Base-by-base conservation (phyloP, 306 rosid genomes). In the Quercus rubra region DNA sequence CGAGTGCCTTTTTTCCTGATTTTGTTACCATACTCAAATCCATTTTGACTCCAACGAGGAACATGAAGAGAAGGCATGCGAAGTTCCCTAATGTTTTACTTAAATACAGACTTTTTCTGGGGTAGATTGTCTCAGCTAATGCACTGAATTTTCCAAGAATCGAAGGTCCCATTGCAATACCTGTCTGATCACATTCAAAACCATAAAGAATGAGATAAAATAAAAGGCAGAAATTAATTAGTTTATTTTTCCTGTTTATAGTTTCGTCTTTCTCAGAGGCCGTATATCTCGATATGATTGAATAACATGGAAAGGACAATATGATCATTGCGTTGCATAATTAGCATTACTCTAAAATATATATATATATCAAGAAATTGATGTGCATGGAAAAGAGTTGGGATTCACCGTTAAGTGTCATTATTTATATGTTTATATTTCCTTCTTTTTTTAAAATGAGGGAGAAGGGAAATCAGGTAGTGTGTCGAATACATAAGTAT, bases 111-210 rank as follows among this genome's bases (percentile, higher is more conserved):
- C 86, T 64, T 58, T 21, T 83, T 33, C n/a, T 13, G 12, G 92
- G 84, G 75, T 85, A 89, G 18, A 89, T 1, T 10, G 38, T 23
- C 18, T 12, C 5, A 41, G 11, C 46, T 41, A 90, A 0, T 1
- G 9, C 1, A 7, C 17, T 62, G 41, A 66, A 11, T 15, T 66
- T 28, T 38, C 92, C 93, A 0, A 86, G 9, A 30, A 87, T 6
- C 2, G 94, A 84, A 8, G 91, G 92, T 23, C 97, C 93, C 58
- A 85, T 12, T 15, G 54, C 5, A 59, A 88, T 14, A 5, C 91
- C 94, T 46, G 77, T 88, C 90, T 92, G 85, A 55, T 66, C 13
- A 52, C 56, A 76, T 76, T 59, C 20, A 18, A 52, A 67, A 5
- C 63, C 31, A 12, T 41, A 49, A 21, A 64, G 2, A 73, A 15